A percentile compares a stretch with the other conserved stretches of the same genome.
Evolutionary conservation across 176 grass and related monocot species (phyloP).

Genomic region (Urochloa ruziziensis): DNA sequence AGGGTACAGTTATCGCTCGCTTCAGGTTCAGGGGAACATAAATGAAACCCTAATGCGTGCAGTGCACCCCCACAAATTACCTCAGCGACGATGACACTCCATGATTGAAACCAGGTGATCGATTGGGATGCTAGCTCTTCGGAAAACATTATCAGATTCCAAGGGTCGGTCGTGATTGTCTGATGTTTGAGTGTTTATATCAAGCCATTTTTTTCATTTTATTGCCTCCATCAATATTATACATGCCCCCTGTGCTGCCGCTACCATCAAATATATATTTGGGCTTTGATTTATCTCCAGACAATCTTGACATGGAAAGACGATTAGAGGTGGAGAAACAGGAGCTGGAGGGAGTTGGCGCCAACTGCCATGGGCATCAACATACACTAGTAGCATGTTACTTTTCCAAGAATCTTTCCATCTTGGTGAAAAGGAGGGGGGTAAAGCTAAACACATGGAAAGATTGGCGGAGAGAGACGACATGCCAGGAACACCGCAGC

Average conservation of each 20-base stretch:
- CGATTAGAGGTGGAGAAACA: not conserved
- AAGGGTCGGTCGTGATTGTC: not conserved
- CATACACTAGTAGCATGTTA: conserved; percentile 12
- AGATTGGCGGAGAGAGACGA: conserved; percentile 11
- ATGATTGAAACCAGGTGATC: not conserved
- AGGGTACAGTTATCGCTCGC: not conserved
- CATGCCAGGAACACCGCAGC: not conserved
- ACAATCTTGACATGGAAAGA: not conserved
- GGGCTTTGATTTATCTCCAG: not conserved
- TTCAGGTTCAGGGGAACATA: not conserved
- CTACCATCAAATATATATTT: not conserved
- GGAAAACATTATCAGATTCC: not conserved
- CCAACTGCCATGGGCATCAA: not conserved
- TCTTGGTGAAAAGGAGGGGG: conserved; percentile 24
- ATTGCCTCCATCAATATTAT: not conserved
- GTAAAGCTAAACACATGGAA: conserved; percentile 24
- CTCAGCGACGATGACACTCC: not conserved
- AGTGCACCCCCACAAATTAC: not conserved
- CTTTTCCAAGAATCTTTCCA: conserved; percentile 43
- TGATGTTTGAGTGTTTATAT: not conserved
- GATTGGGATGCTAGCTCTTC: not conserved
- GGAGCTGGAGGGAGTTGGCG: not conserved
- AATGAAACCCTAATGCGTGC: not conserved
- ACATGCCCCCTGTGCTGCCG: not conserved
- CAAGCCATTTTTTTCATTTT: not conserved